phyloP scores from a whole-genome alignment of 78 protist genomes.

The Bodo saltans region DNA sequence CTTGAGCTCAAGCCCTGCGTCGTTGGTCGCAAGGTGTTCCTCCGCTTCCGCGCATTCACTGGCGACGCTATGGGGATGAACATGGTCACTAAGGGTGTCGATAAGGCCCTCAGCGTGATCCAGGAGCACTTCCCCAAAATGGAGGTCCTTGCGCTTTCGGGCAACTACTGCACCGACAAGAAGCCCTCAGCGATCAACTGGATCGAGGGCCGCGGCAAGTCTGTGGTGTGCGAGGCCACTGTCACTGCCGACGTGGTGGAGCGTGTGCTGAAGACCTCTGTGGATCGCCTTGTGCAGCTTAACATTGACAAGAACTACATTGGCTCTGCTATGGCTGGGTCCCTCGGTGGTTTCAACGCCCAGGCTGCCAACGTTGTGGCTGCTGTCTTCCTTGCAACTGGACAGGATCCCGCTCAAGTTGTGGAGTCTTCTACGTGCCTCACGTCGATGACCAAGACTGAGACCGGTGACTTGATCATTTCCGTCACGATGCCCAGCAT shows the following conservation, averaged over 20 bases:
- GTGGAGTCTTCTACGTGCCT: constrained; percentile 88
- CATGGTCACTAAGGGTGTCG: constrained; percentile 79
- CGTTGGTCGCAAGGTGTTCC: constrained; percentile 56
- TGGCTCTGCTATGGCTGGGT: constrained; percentile 93
- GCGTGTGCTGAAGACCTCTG: constrained; percentile 74
- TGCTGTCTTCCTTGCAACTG: constrained; percentile 90
- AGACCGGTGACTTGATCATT: constrained; percentile 49
- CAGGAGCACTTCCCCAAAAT: constrained; percentile 40
- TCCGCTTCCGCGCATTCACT: constrained; percentile 56
- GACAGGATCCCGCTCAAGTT: constrained; percentile 94
- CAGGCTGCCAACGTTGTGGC: constrained; percentile 94
- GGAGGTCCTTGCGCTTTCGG: constrained; percentile 54
- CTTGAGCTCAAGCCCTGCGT: constrained; percentile 26
- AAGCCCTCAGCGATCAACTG: constrained; percentile 82
- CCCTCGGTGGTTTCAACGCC: constrained; percentile 92
- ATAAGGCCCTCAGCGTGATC: constrained; percentile 36
- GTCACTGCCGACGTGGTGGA: constrained; percentile 60
- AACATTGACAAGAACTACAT: constrained; percentile 80
- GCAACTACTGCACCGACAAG: constrained; percentile 85
- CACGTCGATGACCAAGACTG: constrained; percentile 77
- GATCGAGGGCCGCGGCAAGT: constrained; percentile 91
- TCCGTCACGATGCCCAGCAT: constrained; percentile 89
- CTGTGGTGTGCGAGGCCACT: constrained; percentile 81
- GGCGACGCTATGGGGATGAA: constrained; percentile 96
- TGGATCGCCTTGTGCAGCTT: constrained; percentile 51